A percentile compares a stretch with the other conserved stretches of the same genome.
Conservation (phyloP, 208 protist species). For the Leishmania lainsoni region DNA sequence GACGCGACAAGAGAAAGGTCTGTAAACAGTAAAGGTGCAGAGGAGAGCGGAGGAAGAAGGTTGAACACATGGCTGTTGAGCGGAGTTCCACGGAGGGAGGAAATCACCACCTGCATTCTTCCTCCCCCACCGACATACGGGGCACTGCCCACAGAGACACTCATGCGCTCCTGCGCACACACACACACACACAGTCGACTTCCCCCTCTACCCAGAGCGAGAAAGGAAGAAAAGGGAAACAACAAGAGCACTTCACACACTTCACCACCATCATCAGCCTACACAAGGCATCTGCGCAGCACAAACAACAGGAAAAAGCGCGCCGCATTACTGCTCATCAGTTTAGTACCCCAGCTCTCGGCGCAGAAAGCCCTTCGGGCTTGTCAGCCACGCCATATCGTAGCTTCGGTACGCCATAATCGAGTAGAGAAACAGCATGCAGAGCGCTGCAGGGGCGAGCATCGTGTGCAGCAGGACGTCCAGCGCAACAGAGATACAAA, state of each 20-base stretch:
- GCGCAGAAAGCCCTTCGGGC: slow-evolving; percentile 84
- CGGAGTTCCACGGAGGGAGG: neutral
- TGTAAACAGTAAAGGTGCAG: neutral
- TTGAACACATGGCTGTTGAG: neutral
- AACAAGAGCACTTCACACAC: neutral
- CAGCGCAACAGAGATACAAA: slow-evolving; percentile 55
- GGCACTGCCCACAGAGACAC: neutral
- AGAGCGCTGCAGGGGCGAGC: slow-evolving; percentile 81
- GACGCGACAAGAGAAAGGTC: neutral
- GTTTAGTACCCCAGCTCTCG: slow-evolving; percentile 84
- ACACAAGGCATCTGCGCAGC: neutral
- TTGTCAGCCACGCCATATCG: slow-evolving; percentile 90
- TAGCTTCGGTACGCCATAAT: slow-evolving; percentile 83
- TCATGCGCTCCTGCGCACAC: neutral
- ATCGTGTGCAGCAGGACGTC: slow-evolving; percentile 88
- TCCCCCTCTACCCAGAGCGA: neutral
- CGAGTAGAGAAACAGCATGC: slow-evolving; percentile 84
- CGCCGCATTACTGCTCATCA: neutral
- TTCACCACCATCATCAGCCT: neutral
- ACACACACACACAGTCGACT: neutral
- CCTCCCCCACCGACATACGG: neutral
- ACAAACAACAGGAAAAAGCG: neutral
- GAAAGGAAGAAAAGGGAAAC: neutral
- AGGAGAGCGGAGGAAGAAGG: neutral
- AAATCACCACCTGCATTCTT: neutral